phyloP scores from a whole-genome alignment of 2,329 filamentous ascomycete species.

The Calonectria pauciramosa region DNA sequence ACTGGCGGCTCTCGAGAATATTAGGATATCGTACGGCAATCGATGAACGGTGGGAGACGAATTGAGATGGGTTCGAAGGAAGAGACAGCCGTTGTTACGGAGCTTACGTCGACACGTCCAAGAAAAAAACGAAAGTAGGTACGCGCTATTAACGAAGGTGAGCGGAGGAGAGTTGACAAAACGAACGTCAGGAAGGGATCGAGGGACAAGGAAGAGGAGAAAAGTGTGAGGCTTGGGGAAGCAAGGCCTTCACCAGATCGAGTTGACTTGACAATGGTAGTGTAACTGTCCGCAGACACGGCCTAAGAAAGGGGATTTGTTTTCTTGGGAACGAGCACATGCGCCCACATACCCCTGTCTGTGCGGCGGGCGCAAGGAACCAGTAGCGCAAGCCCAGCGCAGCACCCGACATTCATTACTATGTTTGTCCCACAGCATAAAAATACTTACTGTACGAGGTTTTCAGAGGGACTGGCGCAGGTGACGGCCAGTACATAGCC shows the following conservation, averaged over 20 bases:
- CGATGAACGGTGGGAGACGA: constrained; percentile 14
- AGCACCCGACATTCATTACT: constrained; percentile 38
- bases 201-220: constrained; percentile 27
- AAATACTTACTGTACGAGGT: constrained; percentile 25
- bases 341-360: constrained; percentile 24
- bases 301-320: constrained; percentile 48
- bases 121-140: constrained; percentile 15
- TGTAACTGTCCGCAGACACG: constrained; percentile 36
- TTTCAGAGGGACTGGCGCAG: constrained; percentile 6
- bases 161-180: constrained; percentile 35
- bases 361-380: constrained; percentile 29
- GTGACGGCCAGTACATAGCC: constrained; percentile 37
- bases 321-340: constrained; percentile 45
- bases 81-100: constrained; percentile 25
- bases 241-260: constrained; percentile 38
- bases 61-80: constrained; percentile 18
- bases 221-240: constrained; percentile 34
- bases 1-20: constrained; percentile 42
- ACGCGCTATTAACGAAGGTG: constrained; percentile 42
- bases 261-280: constrained; percentile 39
- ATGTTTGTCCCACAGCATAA: constrained; percentile 44
- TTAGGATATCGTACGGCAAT: constrained; percentile 26
- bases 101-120: constrained; percentile 10
- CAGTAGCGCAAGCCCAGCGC: constrained; percentile 32
- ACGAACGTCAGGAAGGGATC: constrained; percentile 43